Conservation (phyloP, 768 basidiomycete species). For the Kondoa subrosea region DNA sequence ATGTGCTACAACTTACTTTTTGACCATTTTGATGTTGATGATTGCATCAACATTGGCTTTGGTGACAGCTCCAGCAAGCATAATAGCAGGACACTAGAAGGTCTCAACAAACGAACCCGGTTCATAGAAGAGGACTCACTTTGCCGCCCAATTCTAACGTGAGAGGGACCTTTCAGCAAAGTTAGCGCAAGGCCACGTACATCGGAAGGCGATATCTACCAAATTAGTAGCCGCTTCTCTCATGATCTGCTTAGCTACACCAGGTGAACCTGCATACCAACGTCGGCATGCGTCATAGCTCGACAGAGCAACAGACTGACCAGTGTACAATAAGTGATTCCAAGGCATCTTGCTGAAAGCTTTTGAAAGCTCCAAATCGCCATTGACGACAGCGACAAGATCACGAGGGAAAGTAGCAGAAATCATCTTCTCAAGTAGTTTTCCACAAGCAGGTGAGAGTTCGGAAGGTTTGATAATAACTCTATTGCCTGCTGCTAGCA, state of each 20-base stretch:
- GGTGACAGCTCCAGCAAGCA: neutral
- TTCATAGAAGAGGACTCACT: neutral
- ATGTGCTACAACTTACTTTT: too few species aligned
- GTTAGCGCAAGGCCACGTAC: neutral
- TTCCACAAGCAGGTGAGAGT: conserved; percentile 2
- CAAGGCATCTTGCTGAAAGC: neutral
- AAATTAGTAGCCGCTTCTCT: neutral
- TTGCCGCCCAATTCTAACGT: neutral
- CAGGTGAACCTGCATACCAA: neutral
- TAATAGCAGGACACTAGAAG: neutral
- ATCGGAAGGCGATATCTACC: neutral
- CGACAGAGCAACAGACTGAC: too few species aligned
- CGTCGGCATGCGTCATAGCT: neutral
- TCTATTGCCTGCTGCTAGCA: conserved; percentile 6
- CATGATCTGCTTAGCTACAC: conserved; percentile 2
- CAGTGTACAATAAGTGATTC: conserved; percentile 5
- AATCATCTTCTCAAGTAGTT: conserved; percentile 1
- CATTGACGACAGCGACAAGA: conserved; percentile 7
- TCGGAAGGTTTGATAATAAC: conserved; percentile 11
- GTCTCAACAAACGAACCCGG: neutral
- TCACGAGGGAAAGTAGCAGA: neutral
- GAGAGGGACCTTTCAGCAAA: neutral
- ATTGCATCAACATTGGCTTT: neutral
- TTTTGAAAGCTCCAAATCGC: neutral
- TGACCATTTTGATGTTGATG: neutral